Conservation (phyloP, 352 stramenopile species). For the Phytopythium vexans region DNA sequence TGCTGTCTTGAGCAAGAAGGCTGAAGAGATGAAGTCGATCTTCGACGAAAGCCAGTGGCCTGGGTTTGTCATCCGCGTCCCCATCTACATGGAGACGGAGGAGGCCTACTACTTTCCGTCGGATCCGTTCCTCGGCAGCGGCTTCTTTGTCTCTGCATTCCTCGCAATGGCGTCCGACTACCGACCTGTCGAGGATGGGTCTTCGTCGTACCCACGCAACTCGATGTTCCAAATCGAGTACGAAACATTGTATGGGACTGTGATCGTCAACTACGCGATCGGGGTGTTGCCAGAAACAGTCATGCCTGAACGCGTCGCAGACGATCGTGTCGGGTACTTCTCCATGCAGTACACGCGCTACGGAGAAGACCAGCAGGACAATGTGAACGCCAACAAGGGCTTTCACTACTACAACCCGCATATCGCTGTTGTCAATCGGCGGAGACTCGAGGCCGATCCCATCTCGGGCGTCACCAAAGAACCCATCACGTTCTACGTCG, state of each 20-base stretch:
- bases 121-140: conserved; percentile 55
- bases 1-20: conserved; percentile 27
- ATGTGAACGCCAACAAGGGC: conserved; percentile 15
- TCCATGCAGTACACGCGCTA: conserved; percentile 57
- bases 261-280: conserved; percentile 69
- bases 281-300: conserved; percentile 57
- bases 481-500: conserved; percentile 80
- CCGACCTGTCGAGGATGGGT: conserved; percentile 14
- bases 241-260: conserved; percentile 44
- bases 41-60: conserved; percentile 70
- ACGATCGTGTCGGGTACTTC: conserved; percentile 85
- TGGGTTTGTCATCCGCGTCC: conserved; percentile 45
- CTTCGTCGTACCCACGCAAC: conserved; percentile 58
- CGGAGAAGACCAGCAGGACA: conserved; percentile 33
- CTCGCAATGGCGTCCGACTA: conserved; percentile 33
- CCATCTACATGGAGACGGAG: conserved; percentile 64
- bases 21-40: conserved; percentile 44
- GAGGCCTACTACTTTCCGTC: conserved; percentile 44
- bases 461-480: conserved; percentile 31
- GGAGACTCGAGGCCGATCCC: conserved; percentile 48
- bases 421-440: conserved; percentile 70
- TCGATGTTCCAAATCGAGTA: conserved; percentile 76
- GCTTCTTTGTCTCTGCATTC: conserved; percentile 68
- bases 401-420: conserved; percentile 50
- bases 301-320: conserved; percentile 50